Evolutionary conservation across 2,329 filamentous ascomycete species (phyloP).

Genomic region (Calonectria pseudoturangicola): DNA sequence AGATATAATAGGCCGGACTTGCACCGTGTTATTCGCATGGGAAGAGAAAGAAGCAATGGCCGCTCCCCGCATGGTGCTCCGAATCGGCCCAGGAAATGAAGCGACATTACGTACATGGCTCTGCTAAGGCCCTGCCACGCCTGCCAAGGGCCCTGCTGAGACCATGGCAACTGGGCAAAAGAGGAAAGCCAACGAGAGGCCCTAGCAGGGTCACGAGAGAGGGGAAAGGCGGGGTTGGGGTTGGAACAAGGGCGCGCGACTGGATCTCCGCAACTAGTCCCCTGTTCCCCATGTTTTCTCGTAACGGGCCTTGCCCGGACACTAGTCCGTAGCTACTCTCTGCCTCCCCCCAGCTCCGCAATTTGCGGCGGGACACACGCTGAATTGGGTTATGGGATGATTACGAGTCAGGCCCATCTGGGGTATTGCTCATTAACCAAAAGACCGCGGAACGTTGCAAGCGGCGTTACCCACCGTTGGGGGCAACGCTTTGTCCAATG

Average conservation of each 20-base stretch:
- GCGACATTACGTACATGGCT: slow-evolving; percentile 19
- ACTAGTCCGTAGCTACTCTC: background rate
- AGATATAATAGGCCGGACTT: background rate
- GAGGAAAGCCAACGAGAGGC: slow-evolving; percentile 11
- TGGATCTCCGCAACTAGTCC: slow-evolving; percentile 21
- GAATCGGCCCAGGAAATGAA: slow-evolving; percentile 23
- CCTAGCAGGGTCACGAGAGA: slow-evolving; percentile 17
- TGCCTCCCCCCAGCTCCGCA: background rate
- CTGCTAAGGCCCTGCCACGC: background rate
- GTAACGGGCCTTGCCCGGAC: slow-evolving; percentile 7
- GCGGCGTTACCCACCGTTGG: slow-evolving; percentile 1
- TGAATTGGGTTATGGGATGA: background rate
- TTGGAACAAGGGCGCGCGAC: slow-evolving; percentile 17
- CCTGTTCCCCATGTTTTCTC: slow-evolving; percentile 27
- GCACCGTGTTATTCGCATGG: background rate
- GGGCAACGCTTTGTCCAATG: background rate
- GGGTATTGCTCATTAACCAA: background rate
- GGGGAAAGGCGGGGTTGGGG: slow-evolving; percentile 31
- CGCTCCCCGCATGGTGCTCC: background rate
- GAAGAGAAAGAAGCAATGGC: background rate
- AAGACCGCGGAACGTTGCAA: slow-evolving; percentile 16
- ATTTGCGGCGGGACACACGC: background rate
- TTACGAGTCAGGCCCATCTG: slow-evolving; percentile 14
- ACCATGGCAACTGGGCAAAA: background rate
- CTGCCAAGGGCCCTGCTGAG: background rate